A percentile compares a stretch with the other conserved stretches of the same genome.
Evolutionary conservation across 805 yeast species (phyloP).

Genomic region (Yarrowia sp.): DNA sequence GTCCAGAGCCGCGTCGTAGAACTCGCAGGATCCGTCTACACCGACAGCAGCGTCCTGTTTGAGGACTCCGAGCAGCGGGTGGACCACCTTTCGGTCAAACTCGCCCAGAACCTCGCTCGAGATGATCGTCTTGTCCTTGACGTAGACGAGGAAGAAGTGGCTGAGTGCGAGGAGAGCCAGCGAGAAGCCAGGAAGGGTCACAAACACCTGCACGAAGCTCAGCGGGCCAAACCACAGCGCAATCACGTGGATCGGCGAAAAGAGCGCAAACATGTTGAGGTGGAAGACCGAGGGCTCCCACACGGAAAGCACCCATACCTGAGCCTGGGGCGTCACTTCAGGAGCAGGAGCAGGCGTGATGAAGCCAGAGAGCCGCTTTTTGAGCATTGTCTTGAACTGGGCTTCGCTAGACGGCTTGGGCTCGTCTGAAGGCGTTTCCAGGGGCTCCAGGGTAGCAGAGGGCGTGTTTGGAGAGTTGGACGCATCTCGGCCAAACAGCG

Average conservation of each 20-base stretch:
- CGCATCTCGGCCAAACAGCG: constrained; percentile 32
- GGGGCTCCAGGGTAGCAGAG: constrained; percentile 30
- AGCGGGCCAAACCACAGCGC: constrained; percentile 45
- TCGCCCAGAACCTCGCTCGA: constrained; percentile 62
- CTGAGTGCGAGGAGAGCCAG: constrained; percentile 41
- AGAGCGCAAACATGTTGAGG: constrained; percentile 50
- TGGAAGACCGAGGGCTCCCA: constrained; percentile 69
- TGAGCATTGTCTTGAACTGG: constrained; percentile 10
- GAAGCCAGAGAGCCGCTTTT: background rate
- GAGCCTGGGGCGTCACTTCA: background rate
- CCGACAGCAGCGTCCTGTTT: constrained; percentile 58
- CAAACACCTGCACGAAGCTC: constrained; percentile 40
- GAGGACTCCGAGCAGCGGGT: constrained; percentile 52
- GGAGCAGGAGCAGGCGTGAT: background rate
- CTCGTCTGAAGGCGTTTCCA: constrained; percentile 7
- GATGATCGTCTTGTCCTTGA: constrained; percentile 59
- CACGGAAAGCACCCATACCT: constrained; percentile 53
- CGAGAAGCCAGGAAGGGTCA: constrained; percentile 43
- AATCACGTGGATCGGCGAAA: constrained; percentile 57
- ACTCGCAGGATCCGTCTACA: constrained; percentile 36
- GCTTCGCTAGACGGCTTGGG: background rate
- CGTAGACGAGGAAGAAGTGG: constrained; percentile 47
- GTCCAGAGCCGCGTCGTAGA: constrained; percentile 34
- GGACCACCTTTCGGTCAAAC: constrained; percentile 59
- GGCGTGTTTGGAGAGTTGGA: constrained; percentile 34